Evolutionary conservation across 176 grass and related monocot species (phyloP).

Genomic region (Elymus sibiricus): DNA sequence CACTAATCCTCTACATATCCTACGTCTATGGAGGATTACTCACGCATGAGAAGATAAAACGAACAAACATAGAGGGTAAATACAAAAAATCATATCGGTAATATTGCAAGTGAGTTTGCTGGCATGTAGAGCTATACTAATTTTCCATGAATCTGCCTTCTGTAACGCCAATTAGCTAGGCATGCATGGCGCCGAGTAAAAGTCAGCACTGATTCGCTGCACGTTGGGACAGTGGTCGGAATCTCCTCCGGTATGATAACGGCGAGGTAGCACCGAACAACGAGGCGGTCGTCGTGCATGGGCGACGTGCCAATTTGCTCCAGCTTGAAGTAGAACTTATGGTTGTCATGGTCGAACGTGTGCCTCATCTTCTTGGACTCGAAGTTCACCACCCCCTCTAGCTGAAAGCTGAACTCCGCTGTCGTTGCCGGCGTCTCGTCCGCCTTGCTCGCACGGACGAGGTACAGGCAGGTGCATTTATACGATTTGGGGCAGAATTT

Average conservation of each 20-base stretch:
- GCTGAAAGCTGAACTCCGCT: not conserved
- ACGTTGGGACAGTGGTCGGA: not conserved
- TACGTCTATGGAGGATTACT: too few relatives aligned
- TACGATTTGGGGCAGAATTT: not conserved
- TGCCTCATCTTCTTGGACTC: not conserved
- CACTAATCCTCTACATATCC: too few relatives aligned
- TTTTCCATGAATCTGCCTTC: too few relatives aligned
- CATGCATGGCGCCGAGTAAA: not conserved
- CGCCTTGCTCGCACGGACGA: not conserved
- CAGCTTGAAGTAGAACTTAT: not conserved
- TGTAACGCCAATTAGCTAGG: too few relatives aligned
- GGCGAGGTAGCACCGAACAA: not conserved
- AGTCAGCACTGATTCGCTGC: not conserved
- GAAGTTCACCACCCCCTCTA: not conserved
- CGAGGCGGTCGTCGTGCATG: not conserved
- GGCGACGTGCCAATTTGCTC: not conserved
- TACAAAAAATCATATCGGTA: too few relatives aligned
- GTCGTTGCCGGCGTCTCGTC: not conserved
- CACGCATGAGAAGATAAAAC: too few relatives aligned
- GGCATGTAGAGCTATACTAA: too few relatives aligned
- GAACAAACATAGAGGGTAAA: too few relatives aligned
- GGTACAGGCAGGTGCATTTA: too few relatives aligned
- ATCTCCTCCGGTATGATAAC: not conserved
- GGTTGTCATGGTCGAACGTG: not conserved
- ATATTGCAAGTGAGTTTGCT: too few relatives aligned